Percentiles rank a stretch among this genome's conserved stretches.
Evolutionary conservation across 2,329 filamentous ascomycete species (phyloP).

Genomic region (Chaetothyriales sp.): DNA sequence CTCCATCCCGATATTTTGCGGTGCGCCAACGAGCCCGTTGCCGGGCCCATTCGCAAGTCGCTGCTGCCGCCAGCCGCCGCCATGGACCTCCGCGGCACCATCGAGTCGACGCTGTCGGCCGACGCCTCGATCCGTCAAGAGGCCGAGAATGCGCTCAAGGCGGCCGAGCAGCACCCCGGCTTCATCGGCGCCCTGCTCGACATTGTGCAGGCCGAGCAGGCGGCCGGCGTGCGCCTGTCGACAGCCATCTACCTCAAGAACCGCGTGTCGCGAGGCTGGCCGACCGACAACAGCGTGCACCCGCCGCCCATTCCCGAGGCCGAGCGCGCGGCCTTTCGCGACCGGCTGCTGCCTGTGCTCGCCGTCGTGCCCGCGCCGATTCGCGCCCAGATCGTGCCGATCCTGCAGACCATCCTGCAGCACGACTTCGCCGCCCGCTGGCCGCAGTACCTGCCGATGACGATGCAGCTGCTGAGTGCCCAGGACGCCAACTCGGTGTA

Average conservation of each 20-base stretch:
- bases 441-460: slow-evolving; percentile 90
- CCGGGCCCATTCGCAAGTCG: background rate
- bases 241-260: slow-evolving; percentile 98
- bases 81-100: slow-evolving; percentile 43
- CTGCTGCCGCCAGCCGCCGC: background rate
- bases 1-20: background rate
- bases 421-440: slow-evolving; percentile 89
- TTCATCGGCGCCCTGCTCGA: slow-evolving; percentile 85
- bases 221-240: slow-evolving; percentile 69
- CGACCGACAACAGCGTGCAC: slow-evolving; percentile 60
- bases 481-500: slow-evolving; percentile 80
- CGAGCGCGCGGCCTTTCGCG: slow-evolving; percentile 75
- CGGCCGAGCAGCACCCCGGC: slow-evolving; percentile 83
- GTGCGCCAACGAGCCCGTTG: background rate
- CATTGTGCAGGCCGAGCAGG: slow-evolving; percentile 78
- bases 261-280: slow-evolving; percentile 86
- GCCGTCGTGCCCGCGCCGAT: slow-evolving; percentile 67
- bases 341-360: slow-evolving; percentile 78
- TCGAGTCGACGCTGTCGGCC: slow-evolving; percentile 49
- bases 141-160: slow-evolving; percentile 51
- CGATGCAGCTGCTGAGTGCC: slow-evolving; percentile 72
- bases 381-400: slow-evolving; percentile 82
- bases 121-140: slow-evolving; percentile 49
- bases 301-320: slow-evolving; percentile 71
- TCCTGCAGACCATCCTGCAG: slow-evolving; percentile 90